phyloP scores from a whole-genome alignment of 1,284 basidiomycete genomes.

The Mycosarcoma mackinlayi region DNA sequence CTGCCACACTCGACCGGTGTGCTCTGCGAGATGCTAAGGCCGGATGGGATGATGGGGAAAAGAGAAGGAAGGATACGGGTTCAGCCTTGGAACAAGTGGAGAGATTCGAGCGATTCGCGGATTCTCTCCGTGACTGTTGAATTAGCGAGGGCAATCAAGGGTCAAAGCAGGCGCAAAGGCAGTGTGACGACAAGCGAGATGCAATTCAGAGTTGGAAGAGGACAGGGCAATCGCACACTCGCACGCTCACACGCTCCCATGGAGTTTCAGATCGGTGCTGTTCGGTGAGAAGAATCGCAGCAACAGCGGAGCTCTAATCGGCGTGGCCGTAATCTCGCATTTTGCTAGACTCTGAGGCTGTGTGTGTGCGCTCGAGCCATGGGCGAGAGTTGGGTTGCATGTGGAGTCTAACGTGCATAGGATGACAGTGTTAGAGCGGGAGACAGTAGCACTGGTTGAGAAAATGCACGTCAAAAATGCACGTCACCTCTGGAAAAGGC shows the following conservation, averaged over 20 bases:
- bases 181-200: background rate
- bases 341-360: background rate
- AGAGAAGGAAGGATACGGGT: no score
- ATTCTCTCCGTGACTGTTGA: no score
- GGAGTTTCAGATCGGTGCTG: conserved; percentile 16
- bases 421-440: background rate
- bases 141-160: background rate
- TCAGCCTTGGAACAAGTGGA: background rate
- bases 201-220: background rate
- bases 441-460: no score
- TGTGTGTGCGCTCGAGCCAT: conserved; percentile 3
- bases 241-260: no score
- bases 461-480: background rate
- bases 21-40: background rate
- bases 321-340: no score
- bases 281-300: conserved; percentile 13
- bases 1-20: background rate
- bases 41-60: conserved; percentile 1
- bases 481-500: background rate
- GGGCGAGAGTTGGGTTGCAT: background rate
- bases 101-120: no score
- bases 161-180: conserved; percentile 2
- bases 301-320: no score
- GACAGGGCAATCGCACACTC: conserved; percentile 13
- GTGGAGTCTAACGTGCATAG: no score